Evolutionary conservation across 2,329 filamentous ascomycete species (phyloP).

Genomic region (Zasmidium angulare): DNA sequence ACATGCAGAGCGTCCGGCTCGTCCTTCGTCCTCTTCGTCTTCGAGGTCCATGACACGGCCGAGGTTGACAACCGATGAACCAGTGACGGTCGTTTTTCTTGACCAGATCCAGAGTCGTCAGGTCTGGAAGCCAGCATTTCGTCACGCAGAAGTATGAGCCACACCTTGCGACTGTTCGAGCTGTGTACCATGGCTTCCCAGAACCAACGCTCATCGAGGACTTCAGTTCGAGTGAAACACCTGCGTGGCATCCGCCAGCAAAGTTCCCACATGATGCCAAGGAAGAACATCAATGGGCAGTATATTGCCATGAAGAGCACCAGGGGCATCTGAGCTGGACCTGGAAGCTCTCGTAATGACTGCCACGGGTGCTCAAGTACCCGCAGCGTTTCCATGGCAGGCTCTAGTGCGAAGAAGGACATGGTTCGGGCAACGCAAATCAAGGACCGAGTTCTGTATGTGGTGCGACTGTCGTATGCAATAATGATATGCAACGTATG

Average conservation of each 20-base stretch:
- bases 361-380: constrained; percentile 17
- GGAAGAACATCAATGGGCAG: constrained; percentile 9
- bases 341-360: constrained; percentile 8
- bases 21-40: background rate
- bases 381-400: constrained; percentile 16
- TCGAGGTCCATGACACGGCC: background rate
- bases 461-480: background rate
- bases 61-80: background rate
- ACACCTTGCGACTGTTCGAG: constrained; percentile 6
- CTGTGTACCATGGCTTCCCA: constrained; percentile 1
- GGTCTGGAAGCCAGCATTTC: background rate
- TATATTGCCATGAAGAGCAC: constrained; percentile 17
- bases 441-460: background rate
- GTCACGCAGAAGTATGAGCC: constrained; percentile 2
- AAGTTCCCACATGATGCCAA: constrained; percentile 14
- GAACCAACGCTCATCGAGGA: background rate
- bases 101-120: background rate
- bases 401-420: constrained; percentile 13
- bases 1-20: background rate
- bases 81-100: background rate
- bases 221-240: constrained; percentile 4
- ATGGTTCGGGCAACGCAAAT: background rate
- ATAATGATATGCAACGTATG: too few species aligned
- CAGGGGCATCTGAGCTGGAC: constrained; percentile 8
- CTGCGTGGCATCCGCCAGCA: constrained; percentile 17